phyloP scores from a whole-genome alignment of 2,329 filamentous ascomycete species.

The Reticulascus tulasneorum region DNA sequence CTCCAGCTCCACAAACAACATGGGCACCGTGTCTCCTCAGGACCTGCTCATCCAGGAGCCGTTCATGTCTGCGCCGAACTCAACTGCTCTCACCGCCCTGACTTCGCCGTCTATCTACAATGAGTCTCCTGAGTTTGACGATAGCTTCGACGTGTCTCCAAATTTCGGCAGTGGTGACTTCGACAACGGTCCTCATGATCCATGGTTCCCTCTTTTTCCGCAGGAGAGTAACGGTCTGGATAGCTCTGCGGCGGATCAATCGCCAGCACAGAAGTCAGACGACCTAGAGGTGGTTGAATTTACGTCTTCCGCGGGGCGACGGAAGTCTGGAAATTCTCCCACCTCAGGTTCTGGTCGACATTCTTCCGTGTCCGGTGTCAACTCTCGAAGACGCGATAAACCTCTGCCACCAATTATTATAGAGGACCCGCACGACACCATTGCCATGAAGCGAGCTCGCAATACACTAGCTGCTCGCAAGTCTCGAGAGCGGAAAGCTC shows the following conservation, averaged over 20 bases:
- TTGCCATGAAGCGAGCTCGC: constrained; percentile 88
- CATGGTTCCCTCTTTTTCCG: constrained; percentile 75
- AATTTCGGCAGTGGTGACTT: constrained; percentile 63
- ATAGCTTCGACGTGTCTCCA: constrained; percentile 74
- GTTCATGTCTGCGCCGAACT: constrained; percentile 74
- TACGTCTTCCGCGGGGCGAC: constrained; percentile 35
- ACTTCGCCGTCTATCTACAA: constrained; percentile 79
- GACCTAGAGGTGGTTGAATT: constrained; percentile 42
- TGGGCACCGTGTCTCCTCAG: constrained; percentile 77
- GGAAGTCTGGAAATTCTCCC: constrained; percentile 45
- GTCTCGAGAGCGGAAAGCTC: constrained; percentile 81
- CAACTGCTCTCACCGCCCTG: constrained; percentile 74
- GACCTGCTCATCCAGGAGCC: constrained; percentile 70
- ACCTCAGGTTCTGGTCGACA: constrained; percentile 48
- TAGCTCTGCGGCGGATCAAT: constrained; percentile 24
- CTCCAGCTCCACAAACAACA: constrained; percentile 48
- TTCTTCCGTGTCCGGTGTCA: constrained; percentile 67
- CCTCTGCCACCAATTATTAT: constrained; percentile 74
- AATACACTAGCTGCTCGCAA: constrained; percentile 92
- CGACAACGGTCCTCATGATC: constrained; percentile 42
- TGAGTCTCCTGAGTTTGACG: constrained; percentile 69
- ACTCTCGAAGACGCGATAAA: constrained; percentile 73
- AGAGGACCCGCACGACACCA: constrained; percentile 66
- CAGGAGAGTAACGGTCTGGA: constrained; percentile 29
- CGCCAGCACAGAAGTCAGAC: constrained; percentile 40